These are phyloP conservation scores for Apiospora phragmitis DNA, from an alignment of 2,329 filamentous ascomycete genomes.

Conservation along the genomic window DNA sequence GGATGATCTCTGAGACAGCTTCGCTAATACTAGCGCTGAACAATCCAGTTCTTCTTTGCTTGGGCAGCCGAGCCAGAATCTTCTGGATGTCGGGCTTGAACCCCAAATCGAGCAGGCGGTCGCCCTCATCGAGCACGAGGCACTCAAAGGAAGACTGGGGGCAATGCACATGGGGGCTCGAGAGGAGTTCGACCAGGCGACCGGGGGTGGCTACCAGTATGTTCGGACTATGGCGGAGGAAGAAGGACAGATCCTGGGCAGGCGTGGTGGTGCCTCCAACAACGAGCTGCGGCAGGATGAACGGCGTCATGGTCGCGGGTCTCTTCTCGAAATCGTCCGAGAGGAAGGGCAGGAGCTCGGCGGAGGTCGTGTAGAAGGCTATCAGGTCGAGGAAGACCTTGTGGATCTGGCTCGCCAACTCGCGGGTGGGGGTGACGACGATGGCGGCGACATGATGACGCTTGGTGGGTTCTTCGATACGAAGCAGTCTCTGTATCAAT, in stretches of 20 bases:
- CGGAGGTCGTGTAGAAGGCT: slow-evolving; percentile 79
- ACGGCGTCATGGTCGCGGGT: slow-evolving; percentile 44
- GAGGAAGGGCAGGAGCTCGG: slow-evolving; percentile 59
- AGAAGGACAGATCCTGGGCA: slow-evolving; percentile 82
- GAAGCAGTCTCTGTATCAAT: slow-evolving; percentile 77
- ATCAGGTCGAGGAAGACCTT: slow-evolving; percentile 76
- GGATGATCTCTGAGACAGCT: slow-evolving; percentile 88
- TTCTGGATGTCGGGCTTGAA: slow-evolving; percentile 90
- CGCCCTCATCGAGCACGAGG: slow-evolving; percentile 91
- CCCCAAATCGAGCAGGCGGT: slow-evolving; percentile 86
- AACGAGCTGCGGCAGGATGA: slow-evolving; percentile 82
- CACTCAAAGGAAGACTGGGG: slow-evolving; percentile 88
- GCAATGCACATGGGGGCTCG: slow-evolving; percentile 84
- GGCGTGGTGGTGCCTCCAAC: slow-evolving; percentile 79
- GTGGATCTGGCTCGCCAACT: slow-evolving; percentile 89
- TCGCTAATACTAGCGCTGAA: slow-evolving; percentile 97
- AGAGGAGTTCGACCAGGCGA: slow-evolving; percentile 81
- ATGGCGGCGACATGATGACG: slow-evolving; percentile 89
- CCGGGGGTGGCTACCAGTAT: slow-evolving; percentile 89
- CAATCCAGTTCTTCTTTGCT: slow-evolving; percentile 88
- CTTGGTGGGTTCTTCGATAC: slow-evolving; percentile 79
- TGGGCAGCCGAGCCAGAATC: slow-evolving; percentile 81
- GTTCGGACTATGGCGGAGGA: slow-evolving; percentile 83
- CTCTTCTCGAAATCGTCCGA: slow-evolving; percentile 61
- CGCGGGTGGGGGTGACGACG: slow-evolving; percentile 88